Base-by-base conservation (phyloP, 192 early-diverging fungal genomes). In the Kappamyces sp. region DNA sequence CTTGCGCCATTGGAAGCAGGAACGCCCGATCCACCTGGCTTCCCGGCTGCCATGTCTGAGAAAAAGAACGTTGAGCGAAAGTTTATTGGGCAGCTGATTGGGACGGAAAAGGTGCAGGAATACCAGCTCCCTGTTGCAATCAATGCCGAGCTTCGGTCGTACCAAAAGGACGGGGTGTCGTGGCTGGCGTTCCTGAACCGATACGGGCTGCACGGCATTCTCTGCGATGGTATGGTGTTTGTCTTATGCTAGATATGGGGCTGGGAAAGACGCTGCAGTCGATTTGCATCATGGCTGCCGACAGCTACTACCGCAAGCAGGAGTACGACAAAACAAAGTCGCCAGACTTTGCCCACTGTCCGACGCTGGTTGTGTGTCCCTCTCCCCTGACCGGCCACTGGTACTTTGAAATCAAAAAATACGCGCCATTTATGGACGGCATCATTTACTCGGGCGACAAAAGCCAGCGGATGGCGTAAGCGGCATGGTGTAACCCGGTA, bases 161-260 rank as follows among this genome's bases (percentile, higher is more conserved):
- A 99, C 74, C 97, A 99, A 69, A 92, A 95, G 68, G 97, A 97
- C 58, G 97, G 97, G 48, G 89, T 99, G 38, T 94, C 88, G 77
- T 99, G 97, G 97, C 74, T 99, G 55, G 91, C 92, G 9, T 99
- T 99, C 67, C 77, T 99, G 58, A 93, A 92, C 69, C 86, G 90
- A 59, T 99, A 95, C 65, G 90, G 93, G 60, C 74, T 99, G 31
- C 97, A 99, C 64, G 97, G 97, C 8, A 91, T 97, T 64, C 77
- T 99, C 12, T 97, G 94, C 72, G 97, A 99, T 67, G 91, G 83
- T 85, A 68, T 67, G 67, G 33, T 15, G 2, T 60, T 23, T 66
- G 43, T 23, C 23, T 23, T 23, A 49, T 49, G 34, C 40, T 50
- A 87, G 90, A 97, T 76, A 97, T 97, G 97, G 97, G 97, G 23